Percentiles rank a stretch among this genome's conserved stretches.
Evolutionary conservation across 306 rosid genomes (phyloP).

Genomic region (Sindora glabra): DNA sequence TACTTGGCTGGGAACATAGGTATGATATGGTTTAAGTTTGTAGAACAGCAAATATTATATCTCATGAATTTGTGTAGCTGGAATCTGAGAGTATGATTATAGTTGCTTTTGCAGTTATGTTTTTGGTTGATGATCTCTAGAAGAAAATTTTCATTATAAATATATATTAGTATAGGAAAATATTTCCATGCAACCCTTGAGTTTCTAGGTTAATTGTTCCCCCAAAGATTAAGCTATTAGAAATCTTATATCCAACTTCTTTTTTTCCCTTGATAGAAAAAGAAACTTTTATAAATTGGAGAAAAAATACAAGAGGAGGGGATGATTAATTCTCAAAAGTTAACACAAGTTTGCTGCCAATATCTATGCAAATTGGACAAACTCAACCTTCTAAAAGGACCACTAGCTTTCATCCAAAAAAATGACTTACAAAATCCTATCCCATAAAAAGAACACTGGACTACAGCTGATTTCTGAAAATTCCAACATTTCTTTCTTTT

Average conservation of each 20-base stretch:
- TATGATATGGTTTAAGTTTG: slow-evolving; percentile 18
- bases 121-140: not conserved
- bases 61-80: not conserved
- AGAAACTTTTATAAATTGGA: too few relatives aligned
- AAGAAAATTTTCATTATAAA: not conserved
- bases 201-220: not conserved
- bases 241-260: not conserved
- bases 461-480: too few relatives aligned
- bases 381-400: too few relatives aligned
- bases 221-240: not conserved
- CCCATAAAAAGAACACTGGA: too few relatives aligned
- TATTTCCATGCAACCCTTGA: not conserved
- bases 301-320: too few relatives aligned
- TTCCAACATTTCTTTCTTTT: too few relatives aligned
- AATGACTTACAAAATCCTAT: too few relatives aligned
- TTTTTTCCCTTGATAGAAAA: too few relatives aligned
- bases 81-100: not conserved
- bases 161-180: not conserved
- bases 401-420: too few relatives aligned
- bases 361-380: too few relatives aligned
- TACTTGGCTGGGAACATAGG: slow-evolving; percentile 94
- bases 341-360: too few relatives aligned
- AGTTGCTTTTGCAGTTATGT: not conserved
- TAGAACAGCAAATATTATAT: not conserved
- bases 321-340: too few relatives aligned